These are phyloP conservation scores for Mucor plumbeus DNA, from an alignment of 371 early-diverging fungal genomes.

Conservation along the genomic window DNA sequence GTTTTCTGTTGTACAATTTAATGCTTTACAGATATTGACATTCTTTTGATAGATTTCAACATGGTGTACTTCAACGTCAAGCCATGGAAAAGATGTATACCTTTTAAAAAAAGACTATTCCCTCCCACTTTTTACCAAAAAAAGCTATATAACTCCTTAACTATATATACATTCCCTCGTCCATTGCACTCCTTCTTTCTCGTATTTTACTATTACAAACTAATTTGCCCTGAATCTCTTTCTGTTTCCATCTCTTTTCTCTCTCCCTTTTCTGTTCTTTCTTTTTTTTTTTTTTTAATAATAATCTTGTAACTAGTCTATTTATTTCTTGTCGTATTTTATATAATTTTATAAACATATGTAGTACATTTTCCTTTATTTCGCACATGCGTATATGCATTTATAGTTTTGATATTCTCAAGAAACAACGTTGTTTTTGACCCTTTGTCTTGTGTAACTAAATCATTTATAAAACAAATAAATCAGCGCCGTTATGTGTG, in stretches of 20 bases:
- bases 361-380: too few relatives aligned
- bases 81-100: slow-evolving; percentile 61
- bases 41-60: slow-evolving; percentile 41
- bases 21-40: neutral
- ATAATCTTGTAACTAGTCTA: slow-evolving; percentile 14
- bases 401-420: too few relatives aligned
- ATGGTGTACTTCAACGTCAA: slow-evolving; percentile 55
- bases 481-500: slow-evolving; percentile 4
- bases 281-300: slow-evolving; percentile 5
- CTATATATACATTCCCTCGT: slow-evolving; percentile 2
- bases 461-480: slow-evolving; percentile 4
- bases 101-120: slow-evolving; percentile 28
- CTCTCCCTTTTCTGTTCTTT: neutral
- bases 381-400: too few relatives aligned
- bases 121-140: neutral
- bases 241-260: neutral
- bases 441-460: slow-evolving; percentile 2
- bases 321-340: slow-evolving; percentile 3
- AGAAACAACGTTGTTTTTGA: neutral
- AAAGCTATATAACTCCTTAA: neutral
- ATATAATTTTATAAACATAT: too few relatives aligned
- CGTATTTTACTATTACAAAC: slow-evolving; percentile 10
- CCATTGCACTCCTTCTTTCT: slow-evolving; percentile 5
- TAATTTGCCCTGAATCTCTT: neutral
- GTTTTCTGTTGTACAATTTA: neutral